phyloP scores from a whole-genome alignment of 176 grass and related monocot species.

The Leersia perrieri region DNA sequence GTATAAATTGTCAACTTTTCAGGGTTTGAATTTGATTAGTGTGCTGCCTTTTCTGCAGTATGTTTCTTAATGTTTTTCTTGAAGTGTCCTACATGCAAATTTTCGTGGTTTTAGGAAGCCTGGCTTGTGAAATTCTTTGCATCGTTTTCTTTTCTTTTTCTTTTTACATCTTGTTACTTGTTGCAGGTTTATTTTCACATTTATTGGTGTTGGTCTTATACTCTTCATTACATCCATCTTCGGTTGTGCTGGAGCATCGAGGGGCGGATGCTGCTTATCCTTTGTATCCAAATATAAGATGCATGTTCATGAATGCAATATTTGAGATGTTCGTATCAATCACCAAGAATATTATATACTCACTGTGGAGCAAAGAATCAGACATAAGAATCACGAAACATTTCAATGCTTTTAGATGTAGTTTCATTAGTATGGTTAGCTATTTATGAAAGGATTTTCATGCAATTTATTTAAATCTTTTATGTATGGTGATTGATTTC shows the following conservation, averaged over 20 bases:
- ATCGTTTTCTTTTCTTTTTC: neutral
- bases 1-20: neutral
- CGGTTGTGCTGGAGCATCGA: conserved; percentile 66
- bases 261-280: conserved; percentile 77
- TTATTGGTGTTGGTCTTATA: conserved; percentile 67
- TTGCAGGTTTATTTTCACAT: conserved; percentile 76
- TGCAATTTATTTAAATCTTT: conserved; percentile 2
- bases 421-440: neutral
- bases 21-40: neutral
- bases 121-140: neutral
- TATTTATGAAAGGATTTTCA: neutral
- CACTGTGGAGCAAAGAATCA: neutral
- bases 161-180: conserved; percentile 1
- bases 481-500: neutral
- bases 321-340: neutral
- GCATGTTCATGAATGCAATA: conserved; percentile 5
- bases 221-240: conserved; percentile 72
- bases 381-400: neutral
- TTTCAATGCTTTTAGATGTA: neutral
- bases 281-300: conserved; percentile 64
- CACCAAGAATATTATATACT: neutral
- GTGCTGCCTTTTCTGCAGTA: neutral
- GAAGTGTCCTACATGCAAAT: neutral
- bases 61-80: neutral
- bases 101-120: neutral